phyloP scores from a whole-genome alignment of 2,329 filamentous ascomycete genomes.

The Fusarium guadeloupense region DNA sequence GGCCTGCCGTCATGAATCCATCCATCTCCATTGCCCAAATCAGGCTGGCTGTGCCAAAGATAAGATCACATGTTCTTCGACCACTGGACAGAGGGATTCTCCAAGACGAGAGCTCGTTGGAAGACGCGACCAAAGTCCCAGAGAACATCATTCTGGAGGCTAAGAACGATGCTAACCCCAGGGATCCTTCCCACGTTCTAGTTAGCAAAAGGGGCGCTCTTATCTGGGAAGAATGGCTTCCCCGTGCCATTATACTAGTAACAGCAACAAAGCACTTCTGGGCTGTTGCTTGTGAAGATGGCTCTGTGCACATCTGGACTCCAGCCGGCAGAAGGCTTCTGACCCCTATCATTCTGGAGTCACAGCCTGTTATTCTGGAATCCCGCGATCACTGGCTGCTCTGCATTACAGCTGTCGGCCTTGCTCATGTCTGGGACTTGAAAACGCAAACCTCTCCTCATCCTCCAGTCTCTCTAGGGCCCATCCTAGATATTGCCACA shows the following conservation, averaged over 20 bases:
- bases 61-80: slow-evolving; percentile 83
- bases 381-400: slow-evolving; percentile 89
- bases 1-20: slow-evolving; percentile 87
- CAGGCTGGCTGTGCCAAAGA: slow-evolving; percentile 85
- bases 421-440: slow-evolving; percentile 94
- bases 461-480: slow-evolving; percentile 87
- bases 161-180: slow-evolving; percentile 78
- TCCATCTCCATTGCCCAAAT: slow-evolving; percentile 83
- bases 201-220: slow-evolving; percentile 82
- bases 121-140: slow-evolving; percentile 69
- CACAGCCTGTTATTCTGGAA: slow-evolving; percentile 93
- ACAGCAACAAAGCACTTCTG: slow-evolving; percentile 92
- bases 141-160: slow-evolving; percentile 87
- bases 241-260: slow-evolving; percentile 84
- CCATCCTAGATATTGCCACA: slow-evolving; percentile 86
- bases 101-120: slow-evolving; percentile 60
- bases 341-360: slow-evolving; percentile 86
- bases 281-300: slow-evolving; percentile 93
- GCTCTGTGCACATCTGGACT: slow-evolving; percentile 89
- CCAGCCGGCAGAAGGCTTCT: slow-evolving; percentile 87
- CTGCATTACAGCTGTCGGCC: slow-evolving; percentile 86
- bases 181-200: slow-evolving; percentile 85
- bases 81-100: slow-evolving; percentile 76
- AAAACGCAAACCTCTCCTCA: slow-evolving; percentile 84
- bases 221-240: slow-evolving; percentile 94